Percentiles rank a stretch among this genome's conserved stretches.
phyloP scores from a whole-genome alignment of 2,329 filamentous ascomycete species.

The Diaporthe amygdali region DNA sequence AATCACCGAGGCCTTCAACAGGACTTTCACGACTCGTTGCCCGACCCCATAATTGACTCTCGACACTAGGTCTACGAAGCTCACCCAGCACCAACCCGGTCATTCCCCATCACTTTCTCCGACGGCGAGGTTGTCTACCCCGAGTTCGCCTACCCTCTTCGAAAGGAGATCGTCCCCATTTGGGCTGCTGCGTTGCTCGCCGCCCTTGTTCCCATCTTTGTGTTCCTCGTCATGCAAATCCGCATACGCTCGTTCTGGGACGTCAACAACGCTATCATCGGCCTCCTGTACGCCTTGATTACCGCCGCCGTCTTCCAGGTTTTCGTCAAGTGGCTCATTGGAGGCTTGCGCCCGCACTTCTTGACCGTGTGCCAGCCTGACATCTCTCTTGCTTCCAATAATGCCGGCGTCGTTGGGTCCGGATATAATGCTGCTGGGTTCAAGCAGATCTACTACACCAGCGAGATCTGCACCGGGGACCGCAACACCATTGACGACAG shows the following conservation, averaged over 20 bases:
- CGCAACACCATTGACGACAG: constrained; percentile 68
- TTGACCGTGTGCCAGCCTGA: constrained; percentile 72
- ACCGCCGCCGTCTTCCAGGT: constrained; percentile 77
- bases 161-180: constrained; percentile 74
- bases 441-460: constrained; percentile 69
- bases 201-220: constrained; percentile 66
- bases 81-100: constrained; percentile 69
- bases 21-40: not conserved
- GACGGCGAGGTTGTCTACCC: constrained; percentile 74
- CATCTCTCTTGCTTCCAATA: constrained; percentile 46
- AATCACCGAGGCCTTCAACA: not conserved
- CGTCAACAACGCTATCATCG: constrained; percentile 73
- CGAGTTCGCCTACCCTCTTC: constrained; percentile 72
- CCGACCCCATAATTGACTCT: too few species aligned
- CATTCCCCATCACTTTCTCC: constrained; percentile 70
- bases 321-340: constrained; percentile 77
- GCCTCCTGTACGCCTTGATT: constrained; percentile 73
- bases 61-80: constrained; percentile 62
- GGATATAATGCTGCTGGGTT: constrained; percentile 53
- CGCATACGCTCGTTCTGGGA: constrained; percentile 73
- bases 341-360: constrained; percentile 75
- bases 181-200: constrained; percentile 72
- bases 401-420: constrained; percentile 43
- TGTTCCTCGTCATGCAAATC: constrained; percentile 71
- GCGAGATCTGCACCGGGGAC: constrained; percentile 73